These are phyloP conservation scores for Bigelowiella natans DNA, from an alignment of 78 protist species.

Conservation along the genomic window DNA sequence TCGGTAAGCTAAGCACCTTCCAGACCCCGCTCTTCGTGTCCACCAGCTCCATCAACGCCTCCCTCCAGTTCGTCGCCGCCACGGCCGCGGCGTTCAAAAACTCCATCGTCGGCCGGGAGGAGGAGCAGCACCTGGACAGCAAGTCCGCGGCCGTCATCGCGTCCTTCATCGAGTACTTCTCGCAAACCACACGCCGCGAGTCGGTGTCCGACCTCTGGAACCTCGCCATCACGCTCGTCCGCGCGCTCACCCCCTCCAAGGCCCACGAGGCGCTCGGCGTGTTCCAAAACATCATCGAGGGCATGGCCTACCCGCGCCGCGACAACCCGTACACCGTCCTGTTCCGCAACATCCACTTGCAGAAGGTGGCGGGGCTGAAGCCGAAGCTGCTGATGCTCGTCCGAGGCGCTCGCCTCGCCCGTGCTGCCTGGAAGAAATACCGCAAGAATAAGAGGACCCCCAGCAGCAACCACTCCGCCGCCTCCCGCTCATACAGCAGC, in stretches of 20 bases:
- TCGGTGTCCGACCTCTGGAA: no score
- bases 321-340: neutral
- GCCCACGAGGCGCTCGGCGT: neutral
- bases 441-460: no score
- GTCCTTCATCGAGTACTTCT: no score
- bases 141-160: no score
- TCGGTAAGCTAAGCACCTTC: neutral
- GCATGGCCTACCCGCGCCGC: neutral
- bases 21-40: neutral
- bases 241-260: neutral
- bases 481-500: no score
- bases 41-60: neutral
- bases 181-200: no score
- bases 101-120: no score
- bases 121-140: no score
- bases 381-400: neutral
- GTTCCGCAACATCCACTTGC: neutral
- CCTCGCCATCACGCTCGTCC: neutral
- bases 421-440: neutral
- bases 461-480: no score
- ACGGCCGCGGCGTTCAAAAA: neutral
- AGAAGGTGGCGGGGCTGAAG: neutral
- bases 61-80: neutral
- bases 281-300: neutral
- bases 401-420: neutral